Evolutionary conservation across 306 rosid species (phyloP), one percentile per base, ranked within the genome.

Genomic region (Rosa multiflora): DNA sequence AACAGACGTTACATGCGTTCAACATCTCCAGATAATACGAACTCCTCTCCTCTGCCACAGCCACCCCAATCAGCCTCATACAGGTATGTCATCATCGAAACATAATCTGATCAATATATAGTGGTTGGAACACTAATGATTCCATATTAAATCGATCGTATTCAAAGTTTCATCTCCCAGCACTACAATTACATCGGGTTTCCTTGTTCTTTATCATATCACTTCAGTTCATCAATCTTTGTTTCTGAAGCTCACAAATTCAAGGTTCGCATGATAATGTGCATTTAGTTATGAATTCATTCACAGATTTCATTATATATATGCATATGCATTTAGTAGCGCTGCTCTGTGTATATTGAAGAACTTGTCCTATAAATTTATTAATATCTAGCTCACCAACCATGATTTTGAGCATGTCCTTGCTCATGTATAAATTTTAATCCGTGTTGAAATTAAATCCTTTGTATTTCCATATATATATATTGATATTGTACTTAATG

Each of bases 1-100:
- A 35, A 59, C 87, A 70, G 55, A 79, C 86, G 79, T 84, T 85
- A 66, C 77, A 75, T 66, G 10, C 44, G 40, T 61, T 68, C 76
- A 46, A 69, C 83, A 76, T 43, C 81, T 82, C 79, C 79, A 76
- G 77, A 78, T 70, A 48, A 21, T 70, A 68, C 72, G 23, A 1
- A 10, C 81, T 70, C 26, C 29, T n/a, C 46, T 68, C 75, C 79
- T 74, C 21, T 51, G 37, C 59, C 44, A 48, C 70, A 39, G 76
- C 80, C 78, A 61, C 6, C 39, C 6, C 42, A 13, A 6, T 62
- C 29, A 32, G 20, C 43, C n/a, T 63, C 39, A 29, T 59, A 59
- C 73, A 32, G 56, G 44, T 49, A n/a, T 3, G 68, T 58, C 59
- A 74, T 56, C 68, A 13, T 63, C 42, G 20, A 21, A 10, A 74